A percentile compares a stretch with the other conserved stretches of the same genome.
phyloP scores from a whole-genome alignment of 1,139 yeast species.

The Zygosaccharomyces sapae region DNA sequence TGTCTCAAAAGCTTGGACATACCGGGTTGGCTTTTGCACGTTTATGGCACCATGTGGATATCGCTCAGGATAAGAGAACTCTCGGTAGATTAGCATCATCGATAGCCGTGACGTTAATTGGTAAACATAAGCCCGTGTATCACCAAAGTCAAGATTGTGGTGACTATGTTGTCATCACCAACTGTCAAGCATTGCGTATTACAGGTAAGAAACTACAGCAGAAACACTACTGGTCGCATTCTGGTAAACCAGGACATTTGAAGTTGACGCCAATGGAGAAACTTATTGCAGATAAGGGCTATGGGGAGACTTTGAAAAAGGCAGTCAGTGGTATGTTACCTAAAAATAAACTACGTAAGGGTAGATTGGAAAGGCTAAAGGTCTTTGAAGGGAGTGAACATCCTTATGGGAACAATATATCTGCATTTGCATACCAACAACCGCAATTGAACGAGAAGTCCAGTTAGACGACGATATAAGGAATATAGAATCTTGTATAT shows the following conservation, averaged over 20 bases:
- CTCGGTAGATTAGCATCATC: conserved; percentile 89
- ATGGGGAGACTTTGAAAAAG: conserved; percentile 69
- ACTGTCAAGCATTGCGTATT: conserved; percentile 72
- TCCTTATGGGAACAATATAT: conserved; percentile 76
- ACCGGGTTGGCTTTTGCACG: conserved; percentile 76
- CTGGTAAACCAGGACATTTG: conserved; percentile 85
- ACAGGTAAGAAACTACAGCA: conserved; percentile 82
- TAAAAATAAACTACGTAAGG: conserved; percentile 75
- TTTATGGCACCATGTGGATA: conserved; percentile 94
- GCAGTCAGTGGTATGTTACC: conserved; percentile 98
- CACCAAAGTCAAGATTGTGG: conserved; percentile 81
- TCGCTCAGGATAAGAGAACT: conserved; percentile 77
- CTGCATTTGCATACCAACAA: conserved; percentile 83
- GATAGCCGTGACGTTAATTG: conserved; percentile 83
- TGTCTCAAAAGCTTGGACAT: conserved; percentile 39
- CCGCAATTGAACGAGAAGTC: conserved; percentile 39
- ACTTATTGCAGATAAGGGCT: conserved; percentile 74
- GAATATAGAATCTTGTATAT: conserved; percentile 5
- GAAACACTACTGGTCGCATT: conserved; percentile 88
- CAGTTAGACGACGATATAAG: neutral
- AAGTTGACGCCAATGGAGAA: conserved; percentile 79
- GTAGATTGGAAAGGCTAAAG: conserved; percentile 77
- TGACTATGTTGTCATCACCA: conserved; percentile 94
- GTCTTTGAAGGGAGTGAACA: conserved; percentile 83
- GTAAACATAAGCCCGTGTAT: conserved; percentile 91